Evolutionary conservation across 768 basidiomycete genomes (phyloP).

Genomic region (Paxillus rubicundulus): DNA sequence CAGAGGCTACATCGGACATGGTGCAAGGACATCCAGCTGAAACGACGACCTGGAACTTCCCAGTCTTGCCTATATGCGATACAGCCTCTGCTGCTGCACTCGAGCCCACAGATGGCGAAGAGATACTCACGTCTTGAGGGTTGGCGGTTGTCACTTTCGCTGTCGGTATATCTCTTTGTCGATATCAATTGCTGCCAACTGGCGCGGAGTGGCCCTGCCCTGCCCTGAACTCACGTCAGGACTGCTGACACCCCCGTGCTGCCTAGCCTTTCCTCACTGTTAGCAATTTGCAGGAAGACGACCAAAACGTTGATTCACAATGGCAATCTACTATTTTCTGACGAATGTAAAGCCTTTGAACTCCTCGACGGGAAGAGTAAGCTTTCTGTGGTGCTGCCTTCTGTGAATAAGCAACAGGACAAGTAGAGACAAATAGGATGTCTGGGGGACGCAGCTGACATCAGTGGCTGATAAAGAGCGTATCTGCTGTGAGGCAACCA

Average conservation of each 20-base stretch:
- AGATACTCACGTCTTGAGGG: slow-evolving; percentile 41
- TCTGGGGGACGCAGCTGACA: slow-evolving; percentile 15
- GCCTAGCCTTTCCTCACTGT: slow-evolving; percentile 16
- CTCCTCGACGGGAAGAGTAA: neutral
- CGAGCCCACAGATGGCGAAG: neutral
- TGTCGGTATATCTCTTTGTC: slow-evolving; percentile 12
- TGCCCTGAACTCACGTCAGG: slow-evolving; percentile 25
- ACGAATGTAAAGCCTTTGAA: no score
- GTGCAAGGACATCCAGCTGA: slow-evolving; percentile 49
- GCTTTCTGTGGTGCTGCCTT: neutral
- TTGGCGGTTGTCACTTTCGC: slow-evolving; percentile 18
- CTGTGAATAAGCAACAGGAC: neutral
- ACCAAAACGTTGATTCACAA: no score
- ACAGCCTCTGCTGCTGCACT: neutral
- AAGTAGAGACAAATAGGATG: neutral
- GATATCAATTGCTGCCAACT: neutral
- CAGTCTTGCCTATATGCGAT: slow-evolving; percentile 1
- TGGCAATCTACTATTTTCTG: no score
- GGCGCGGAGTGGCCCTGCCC: slow-evolving; percentile 9
- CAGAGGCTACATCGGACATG: slow-evolving; percentile 39
- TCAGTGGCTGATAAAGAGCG: neutral
- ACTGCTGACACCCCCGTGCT: slow-evolving; percentile 18
- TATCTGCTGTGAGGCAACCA: neutral
- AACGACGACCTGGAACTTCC: neutral
- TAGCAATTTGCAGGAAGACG: no score